A percentile compares a stretch with the other conserved stretches of the same genome.
Evolutionary conservation across 1,139 yeast species (phyloP).

Genomic region (Yamadazyma sp.): DNA sequence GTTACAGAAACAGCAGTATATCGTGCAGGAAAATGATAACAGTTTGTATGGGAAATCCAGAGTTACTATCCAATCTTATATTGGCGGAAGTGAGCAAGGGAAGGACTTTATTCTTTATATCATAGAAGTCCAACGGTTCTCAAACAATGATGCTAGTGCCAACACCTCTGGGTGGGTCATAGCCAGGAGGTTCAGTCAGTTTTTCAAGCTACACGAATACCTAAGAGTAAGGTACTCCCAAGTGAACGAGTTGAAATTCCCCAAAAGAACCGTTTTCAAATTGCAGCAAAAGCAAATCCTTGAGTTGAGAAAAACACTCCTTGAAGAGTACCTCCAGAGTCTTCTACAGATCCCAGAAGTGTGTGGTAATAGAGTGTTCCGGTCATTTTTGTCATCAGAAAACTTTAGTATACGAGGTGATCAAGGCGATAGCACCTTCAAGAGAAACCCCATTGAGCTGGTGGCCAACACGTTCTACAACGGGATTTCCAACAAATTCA

Average conservation of each 20-base stretch:
- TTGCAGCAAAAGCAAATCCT: slow-evolving; percentile 61
- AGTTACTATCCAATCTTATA: slow-evolving; percentile 65
- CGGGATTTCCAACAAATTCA: slow-evolving; percentile 34
- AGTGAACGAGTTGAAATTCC: slow-evolving; percentile 55
- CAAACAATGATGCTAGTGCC: slow-evolving; percentile 40
- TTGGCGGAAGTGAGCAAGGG: slow-evolving; percentile 56
- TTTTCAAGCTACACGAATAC: slow-evolving; percentile 68
- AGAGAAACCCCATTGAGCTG: slow-evolving; percentile 25
- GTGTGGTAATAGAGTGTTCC: slow-evolving; percentile 69
- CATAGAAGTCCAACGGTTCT: slow-evolving; percentile 67
- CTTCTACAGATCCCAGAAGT: slow-evolving; percentile 64
- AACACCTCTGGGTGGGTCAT: slow-evolving; percentile 84
- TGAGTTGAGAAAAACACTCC: slow-evolving; percentile 61
- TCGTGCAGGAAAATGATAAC: slow-evolving; percentile 80
- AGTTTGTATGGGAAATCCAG: slow-evolving; percentile 71
- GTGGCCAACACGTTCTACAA: slow-evolving; percentile 46
- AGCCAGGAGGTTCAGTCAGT: slow-evolving; percentile 85
- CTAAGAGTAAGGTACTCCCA: slow-evolving; percentile 53
- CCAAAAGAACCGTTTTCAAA: slow-evolving; percentile 64
- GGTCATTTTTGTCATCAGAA: slow-evolving; percentile 77
- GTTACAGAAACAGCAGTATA: slow-evolving; percentile 73
- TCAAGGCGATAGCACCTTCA: slow-evolving; percentile 22
- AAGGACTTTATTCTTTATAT: slow-evolving; percentile 68
- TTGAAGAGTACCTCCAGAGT: slow-evolving; percentile 62
- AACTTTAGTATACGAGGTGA: slow-evolving; percentile 48